Evolutionary conservation across 2,329 filamentous ascomycete species (phyloP).

Genomic region (Fusarium sp.): DNA sequence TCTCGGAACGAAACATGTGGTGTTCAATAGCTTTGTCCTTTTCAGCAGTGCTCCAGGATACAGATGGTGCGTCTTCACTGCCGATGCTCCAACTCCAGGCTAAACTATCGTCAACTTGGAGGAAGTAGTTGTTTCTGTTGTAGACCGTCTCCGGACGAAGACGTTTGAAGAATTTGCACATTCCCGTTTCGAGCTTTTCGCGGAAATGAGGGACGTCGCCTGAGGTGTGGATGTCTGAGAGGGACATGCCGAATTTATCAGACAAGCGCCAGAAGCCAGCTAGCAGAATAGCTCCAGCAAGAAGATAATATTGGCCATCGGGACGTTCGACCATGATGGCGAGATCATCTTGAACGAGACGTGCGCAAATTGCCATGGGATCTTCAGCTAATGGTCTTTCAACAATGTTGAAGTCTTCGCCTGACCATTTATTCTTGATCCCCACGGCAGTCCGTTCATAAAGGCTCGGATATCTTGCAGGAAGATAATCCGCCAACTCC

Average conservation of each 20-base stretch:
- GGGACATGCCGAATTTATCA: slow-evolving; percentile 83
- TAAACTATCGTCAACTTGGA: slow-evolving; percentile 84
- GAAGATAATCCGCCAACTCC: slow-evolving; percentile 77
- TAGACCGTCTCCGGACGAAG: slow-evolving; percentile 74
- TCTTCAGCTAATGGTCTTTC: slow-evolving; percentile 76
- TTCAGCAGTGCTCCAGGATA: slow-evolving; percentile 81
- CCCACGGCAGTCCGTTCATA: slow-evolving; percentile 73
- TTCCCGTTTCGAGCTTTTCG: slow-evolving; percentile 79
- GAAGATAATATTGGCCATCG: slow-evolving; percentile 84
- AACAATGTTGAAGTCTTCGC: slow-evolving; percentile 77
- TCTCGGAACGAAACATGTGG: slow-evolving; percentile 81
- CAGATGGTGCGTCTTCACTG: slow-evolving; percentile 71
- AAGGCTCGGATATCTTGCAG: slow-evolving; percentile 78
- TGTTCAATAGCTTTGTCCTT: slow-evolving; percentile 78
- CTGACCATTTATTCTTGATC: slow-evolving; percentile 77
- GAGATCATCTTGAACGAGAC: slow-evolving; percentile 83
- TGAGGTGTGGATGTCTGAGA: slow-evolving; percentile 83
- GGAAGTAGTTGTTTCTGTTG: slow-evolving; percentile 83
- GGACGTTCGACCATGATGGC: slow-evolving; percentile 83
- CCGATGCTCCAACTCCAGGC: slow-evolving; percentile 84
- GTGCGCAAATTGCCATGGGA: slow-evolving; percentile 79
- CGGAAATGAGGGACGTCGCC: slow-evolving; percentile 80
- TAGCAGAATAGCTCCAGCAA: slow-evolving; percentile 80
- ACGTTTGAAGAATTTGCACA: slow-evolving; percentile 83
- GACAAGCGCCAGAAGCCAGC: slow-evolving; percentile 86